Evolutionary conservation across 2,329 filamentous ascomycete species (phyloP), one percentile per base, ranked within the genome.

Genomic region (Claviceps capensis): DNA sequence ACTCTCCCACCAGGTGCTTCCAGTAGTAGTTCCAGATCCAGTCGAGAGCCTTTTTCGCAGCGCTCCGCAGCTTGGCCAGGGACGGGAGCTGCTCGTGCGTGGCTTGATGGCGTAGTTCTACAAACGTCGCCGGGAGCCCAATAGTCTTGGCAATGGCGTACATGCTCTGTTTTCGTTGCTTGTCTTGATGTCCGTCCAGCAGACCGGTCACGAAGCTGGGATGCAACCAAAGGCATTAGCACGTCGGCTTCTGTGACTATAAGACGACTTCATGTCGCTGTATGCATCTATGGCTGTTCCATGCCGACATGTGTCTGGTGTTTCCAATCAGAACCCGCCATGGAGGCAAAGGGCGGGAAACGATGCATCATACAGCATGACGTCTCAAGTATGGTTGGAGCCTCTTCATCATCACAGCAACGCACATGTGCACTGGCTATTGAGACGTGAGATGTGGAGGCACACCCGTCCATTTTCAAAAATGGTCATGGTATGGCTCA

Each of bases 11-110:
- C 19, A 81, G 64, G 44, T 76, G 69, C 60, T 67, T 69, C 90
- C 90, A 97, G 71, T 95, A 96, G 65, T 87, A 87, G 50, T 82
- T 76, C 87, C 88, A 95, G 49, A 96, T 82, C 90, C 90, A 96
- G 45, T 74, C 72, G 55, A 96, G 72, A 1, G 85, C 87, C 59
- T 84, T 80, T 56, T 74, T 70, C 1, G 85, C 80, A 1, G 85
- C 85, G 38, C 76, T 75, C 50, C 88, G 79, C 55, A 96, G 72
- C 56, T 88, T 82, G 11, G 78, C 74, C 50, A 95, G 72, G 1
- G 83, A 82, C 0, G 90, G 90, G 52, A 95, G 72, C 63, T 89
- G 86, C 66, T 94, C 87, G 65, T 97, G 90, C 42, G 89, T 94
- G 44, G 86, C 87, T 69, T 94, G 86, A 65, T 96, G 90, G 46